Conservation (phyloP, 805 yeast genomes). For the Yarrowia sp. region DNA sequence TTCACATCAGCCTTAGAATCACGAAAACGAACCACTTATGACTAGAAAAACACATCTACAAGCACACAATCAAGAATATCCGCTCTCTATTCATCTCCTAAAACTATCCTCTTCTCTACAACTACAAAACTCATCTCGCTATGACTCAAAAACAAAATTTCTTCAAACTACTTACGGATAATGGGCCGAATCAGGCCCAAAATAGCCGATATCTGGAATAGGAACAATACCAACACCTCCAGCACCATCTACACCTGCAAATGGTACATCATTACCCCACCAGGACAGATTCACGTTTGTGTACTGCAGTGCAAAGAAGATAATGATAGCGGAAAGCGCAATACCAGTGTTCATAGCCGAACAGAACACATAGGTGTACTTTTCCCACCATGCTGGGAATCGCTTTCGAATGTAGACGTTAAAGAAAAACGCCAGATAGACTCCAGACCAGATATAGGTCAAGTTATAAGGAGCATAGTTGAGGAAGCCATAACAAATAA, state of each 20-base stretch:
- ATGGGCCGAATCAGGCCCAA: constrained; percentile 29
- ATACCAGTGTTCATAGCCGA: constrained; percentile 51
- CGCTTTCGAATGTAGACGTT: constrained; percentile 45
- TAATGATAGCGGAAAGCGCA: constrained; percentile 49
- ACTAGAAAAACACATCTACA: too few species aligned
- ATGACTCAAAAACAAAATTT: neutral
- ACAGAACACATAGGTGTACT: constrained; percentile 50
- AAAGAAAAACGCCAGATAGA: constrained; percentile 45
- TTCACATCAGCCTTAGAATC: too few species aligned
- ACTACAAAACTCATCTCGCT: neutral
- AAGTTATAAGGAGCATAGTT: constrained; percentile 45
- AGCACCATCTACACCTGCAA: neutral
- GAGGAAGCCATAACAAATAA: constrained; percentile 34
- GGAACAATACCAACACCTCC: constrained; percentile 3
- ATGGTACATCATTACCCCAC: constrained; percentile 52
- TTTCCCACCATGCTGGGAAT: constrained; percentile 51
- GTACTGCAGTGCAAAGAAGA: constrained; percentile 46
- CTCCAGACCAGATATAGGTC: constrained; percentile 45
- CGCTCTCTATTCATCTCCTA: neutral
- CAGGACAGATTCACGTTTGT: constrained; percentile 41
- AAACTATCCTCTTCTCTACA: neutral
- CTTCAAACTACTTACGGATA: constrained; percentile 27
- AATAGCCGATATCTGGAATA: neutral
- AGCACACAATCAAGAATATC: too few species aligned
- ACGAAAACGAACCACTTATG: too few species aligned